These are phyloP conservation scores for Sungouiozyma intestinalis DNA, from an alignment of 805 yeast genomes.

Conservation along the genomic window DNA sequence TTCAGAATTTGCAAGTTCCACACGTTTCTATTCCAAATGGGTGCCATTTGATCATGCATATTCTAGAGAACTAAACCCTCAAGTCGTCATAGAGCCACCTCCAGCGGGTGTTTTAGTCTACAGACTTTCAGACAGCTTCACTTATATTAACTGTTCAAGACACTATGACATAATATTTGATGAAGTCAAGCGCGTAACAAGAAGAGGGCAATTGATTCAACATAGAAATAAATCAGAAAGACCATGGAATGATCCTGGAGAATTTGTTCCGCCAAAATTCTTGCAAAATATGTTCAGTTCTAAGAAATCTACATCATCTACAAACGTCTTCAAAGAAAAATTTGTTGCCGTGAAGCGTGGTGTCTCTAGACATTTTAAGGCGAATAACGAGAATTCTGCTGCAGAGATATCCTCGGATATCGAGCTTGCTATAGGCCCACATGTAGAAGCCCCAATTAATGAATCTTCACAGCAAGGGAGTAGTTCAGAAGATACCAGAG, in stretches of 20 bases:
- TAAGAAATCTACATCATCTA: background rate
- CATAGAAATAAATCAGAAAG: conserved; percentile 38
- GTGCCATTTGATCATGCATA: conserved; percentile 41
- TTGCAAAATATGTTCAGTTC: conserved; percentile 11
- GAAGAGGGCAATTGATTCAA: conserved; percentile 41
- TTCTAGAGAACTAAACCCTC: conserved; percentile 41
- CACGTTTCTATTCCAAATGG: conserved; percentile 53
- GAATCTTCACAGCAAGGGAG: background rate
- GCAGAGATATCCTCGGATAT: background rate
- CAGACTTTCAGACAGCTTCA: conserved; percentile 70
- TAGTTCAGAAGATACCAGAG: background rate
- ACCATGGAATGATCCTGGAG: conserved; percentile 88
- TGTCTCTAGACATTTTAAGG: background rate
- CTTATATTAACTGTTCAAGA: conserved; percentile 69
- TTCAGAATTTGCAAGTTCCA: conserved; percentile 4
- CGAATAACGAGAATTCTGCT: background rate
- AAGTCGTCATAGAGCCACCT: conserved; percentile 55
- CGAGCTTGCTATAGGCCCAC: background rate
- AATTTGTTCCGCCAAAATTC: conserved; percentile 32
- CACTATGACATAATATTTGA: conserved; percentile 63
- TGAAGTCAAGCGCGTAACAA: conserved; percentile 50
- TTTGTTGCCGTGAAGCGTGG: background rate
- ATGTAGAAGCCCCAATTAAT: background rate
- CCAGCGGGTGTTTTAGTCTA: conserved; percentile 88
- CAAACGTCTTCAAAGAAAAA: background rate